Evolutionary conservation across 495 filamentous ascomycete species (phyloP).

Genomic region (Daldinia childiae): DNA sequence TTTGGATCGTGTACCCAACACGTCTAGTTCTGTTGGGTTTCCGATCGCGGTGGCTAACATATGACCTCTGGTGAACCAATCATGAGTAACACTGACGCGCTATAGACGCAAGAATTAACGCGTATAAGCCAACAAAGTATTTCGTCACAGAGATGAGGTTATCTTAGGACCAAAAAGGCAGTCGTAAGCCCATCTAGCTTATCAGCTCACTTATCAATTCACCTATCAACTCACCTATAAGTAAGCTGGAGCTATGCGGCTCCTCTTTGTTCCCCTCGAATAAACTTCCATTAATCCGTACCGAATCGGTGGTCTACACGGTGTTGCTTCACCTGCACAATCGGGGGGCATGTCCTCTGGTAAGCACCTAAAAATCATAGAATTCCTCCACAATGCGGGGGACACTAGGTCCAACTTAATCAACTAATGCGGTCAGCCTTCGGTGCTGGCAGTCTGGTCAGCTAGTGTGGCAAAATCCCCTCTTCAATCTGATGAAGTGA

Average conservation of each 20-base stretch:
- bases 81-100: constrained; percentile 3
- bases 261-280: constrained; percentile 3
- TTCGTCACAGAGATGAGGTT: neutral
- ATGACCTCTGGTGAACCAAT: constrained; percentile 6
- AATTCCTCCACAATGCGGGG: constrained; percentile 39
- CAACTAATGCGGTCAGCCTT: constrained; percentile 28
- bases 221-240: constrained; percentile 1
- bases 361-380: constrained; percentile 17
- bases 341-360: constrained; percentile 9
- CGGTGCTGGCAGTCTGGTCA: constrained; percentile 1
- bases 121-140: constrained; percentile 17
- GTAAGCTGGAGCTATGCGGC: constrained; percentile 7
- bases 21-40: constrained; percentile 17
- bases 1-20: constrained; percentile 5
- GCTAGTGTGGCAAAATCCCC: constrained; percentile 6
- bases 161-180: constrained; percentile 32
- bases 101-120: constrained; percentile 3
- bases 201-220: neutral
- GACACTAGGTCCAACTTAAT: neutral
- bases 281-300: constrained; percentile 33
- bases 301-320: constrained; percentile 2
- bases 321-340: constrained; percentile 13
- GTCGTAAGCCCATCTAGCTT: constrained; percentile 4
- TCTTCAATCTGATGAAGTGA: neutral
- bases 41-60: constrained; percentile 7